A percentile compares a stretch with the other conserved stretches of the same genome.
Conservation (phyloP, 139 green algal genomes). For the Chlorella ohadii region DNA sequence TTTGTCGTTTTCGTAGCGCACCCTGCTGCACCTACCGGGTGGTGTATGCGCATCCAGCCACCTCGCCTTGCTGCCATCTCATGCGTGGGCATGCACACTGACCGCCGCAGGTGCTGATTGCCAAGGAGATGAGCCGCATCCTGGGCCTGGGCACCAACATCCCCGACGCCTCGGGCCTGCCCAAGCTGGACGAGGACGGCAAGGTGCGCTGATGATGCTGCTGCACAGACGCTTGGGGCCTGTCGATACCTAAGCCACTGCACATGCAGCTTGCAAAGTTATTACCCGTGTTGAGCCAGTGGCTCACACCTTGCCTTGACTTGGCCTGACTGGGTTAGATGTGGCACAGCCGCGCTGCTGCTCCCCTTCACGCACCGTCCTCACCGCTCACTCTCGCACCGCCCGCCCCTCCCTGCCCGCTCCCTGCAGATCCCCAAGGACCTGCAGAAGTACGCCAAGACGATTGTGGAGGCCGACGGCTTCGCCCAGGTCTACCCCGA, state of each 20-base stretch:
- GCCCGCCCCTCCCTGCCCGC: neutral
- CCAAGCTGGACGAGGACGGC: conserved; percentile 67
- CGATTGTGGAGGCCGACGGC: conserved; percentile 82
- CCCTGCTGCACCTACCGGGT: no score
- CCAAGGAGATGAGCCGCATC: conserved; percentile 82
- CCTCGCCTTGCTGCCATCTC: no score
- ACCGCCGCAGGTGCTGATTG: conserved; percentile 65
- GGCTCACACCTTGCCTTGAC: no score
- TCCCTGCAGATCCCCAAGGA: conserved; percentile 61
- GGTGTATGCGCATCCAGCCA: no score
- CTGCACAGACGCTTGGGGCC: no score
- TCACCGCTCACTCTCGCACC: neutral
- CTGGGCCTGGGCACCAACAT: conserved; percentile 85
- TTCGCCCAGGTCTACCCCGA: conserved; percentile 75
- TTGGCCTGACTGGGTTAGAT: no score
- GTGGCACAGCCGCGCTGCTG: no score
- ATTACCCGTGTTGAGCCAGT: no score
- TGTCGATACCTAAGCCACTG: no score
- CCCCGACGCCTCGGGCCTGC: conserved; percentile 63
- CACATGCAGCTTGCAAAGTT: no score
- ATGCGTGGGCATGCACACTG: no score
- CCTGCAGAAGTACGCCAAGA: conserved; percentile 74
- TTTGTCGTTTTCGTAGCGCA: no score
- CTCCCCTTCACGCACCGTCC: neutral
- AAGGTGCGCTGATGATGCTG: conserved; percentile 35